A percentile compares a stretch with the other conserved stretches of the same genome.
Evolutionary conservation across 495 filamentous ascomycete genomes (phyloP).

Genomic region (Penicillium argentinense): DNA sequence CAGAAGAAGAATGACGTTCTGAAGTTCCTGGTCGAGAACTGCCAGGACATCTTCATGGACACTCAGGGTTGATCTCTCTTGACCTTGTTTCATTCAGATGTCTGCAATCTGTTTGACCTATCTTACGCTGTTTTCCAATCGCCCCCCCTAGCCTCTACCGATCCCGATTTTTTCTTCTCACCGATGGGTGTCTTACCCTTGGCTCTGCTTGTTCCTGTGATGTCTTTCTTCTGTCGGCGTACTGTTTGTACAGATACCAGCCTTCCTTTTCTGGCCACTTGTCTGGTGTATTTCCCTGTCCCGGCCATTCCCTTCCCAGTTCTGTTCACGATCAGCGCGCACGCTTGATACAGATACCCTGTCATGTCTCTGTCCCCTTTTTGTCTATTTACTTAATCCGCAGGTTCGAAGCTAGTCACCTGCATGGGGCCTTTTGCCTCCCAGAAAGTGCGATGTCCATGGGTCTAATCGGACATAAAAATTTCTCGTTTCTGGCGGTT

Average conservation of each 20-base stretch:
- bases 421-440: constrained; percentile 1
- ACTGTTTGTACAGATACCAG: constrained; percentile 25
- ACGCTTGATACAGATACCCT: constrained; percentile 32
- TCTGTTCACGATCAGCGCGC: constrained; percentile 26
- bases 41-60: constrained; percentile 70
- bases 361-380: constrained; percentile 9
- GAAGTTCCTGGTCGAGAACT: constrained; percentile 87
- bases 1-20: constrained; percentile 86
- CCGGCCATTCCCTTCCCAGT: neutral
- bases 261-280: constrained; percentile 10
- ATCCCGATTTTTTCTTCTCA: too few relatives aligned
- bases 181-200: too few relatives aligned
- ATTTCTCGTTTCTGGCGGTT: constrained; percentile 14
- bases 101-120: neutral
- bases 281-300: constrained; percentile 1
- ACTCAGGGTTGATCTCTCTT: constrained; percentile 29
- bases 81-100: constrained; percentile 32
- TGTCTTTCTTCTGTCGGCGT: constrained; percentile 6
- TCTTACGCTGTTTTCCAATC: constrained; percentile 13
- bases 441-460: constrained; percentile 1
- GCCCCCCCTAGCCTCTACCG: neutral
- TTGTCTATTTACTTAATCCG: constrained; percentile 21
- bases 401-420: constrained; percentile 28
- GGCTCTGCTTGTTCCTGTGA: constrained; percentile 13
- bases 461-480: constrained; percentile 3